phyloP scores from a whole-genome alignment of 2,329 filamentous ascomycete species.

The Colletotrichum plurivorum region DNA sequence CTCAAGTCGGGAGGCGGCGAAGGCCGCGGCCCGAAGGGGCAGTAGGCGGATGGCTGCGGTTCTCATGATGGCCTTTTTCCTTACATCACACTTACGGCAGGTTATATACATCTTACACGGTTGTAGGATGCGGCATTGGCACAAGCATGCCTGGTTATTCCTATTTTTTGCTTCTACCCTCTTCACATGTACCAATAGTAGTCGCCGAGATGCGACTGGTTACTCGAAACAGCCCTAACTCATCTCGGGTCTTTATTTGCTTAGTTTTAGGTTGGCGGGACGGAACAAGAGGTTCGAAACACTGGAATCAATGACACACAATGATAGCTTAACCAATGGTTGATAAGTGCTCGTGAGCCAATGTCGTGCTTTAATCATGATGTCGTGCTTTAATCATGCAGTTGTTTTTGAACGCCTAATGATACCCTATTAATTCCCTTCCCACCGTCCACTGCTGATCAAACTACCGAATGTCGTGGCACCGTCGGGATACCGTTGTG shows the following conservation, averaged over 20 bases:
- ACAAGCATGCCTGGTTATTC: not conserved
- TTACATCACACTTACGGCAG: not conserved
- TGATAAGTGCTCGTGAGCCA: not conserved
- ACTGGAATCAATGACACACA: not conserved
- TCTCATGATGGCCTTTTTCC: not conserved
- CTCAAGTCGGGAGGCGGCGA: constrained; percentile 64
- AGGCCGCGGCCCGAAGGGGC: constrained; percentile 51
- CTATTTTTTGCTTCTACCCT: not conserved
- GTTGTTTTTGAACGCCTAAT: constrained; percentile 17
- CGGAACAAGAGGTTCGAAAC: not conserved
- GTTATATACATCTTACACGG: constrained; percentile 5
- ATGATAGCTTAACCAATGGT: not conserved
- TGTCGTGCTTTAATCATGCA: not conserved
- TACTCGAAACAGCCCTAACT: not conserved
- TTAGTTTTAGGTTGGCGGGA: not conserved
- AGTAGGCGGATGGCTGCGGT: not conserved
- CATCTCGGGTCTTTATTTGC: not conserved
- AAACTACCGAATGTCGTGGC: too few relatives aligned
- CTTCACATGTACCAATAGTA: constrained; percentile 24
- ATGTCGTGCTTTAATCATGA: not conserved
- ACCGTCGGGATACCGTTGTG: too few relatives aligned
- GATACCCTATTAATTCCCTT: too few relatives aligned
- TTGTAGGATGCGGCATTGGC: not conserved
- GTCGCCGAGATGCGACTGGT: constrained; percentile 14
- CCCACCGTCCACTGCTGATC: too few relatives aligned